Evolutionary conservation across 257 asterid species (phyloP).

Genomic region (Solanum sitiens): DNA sequence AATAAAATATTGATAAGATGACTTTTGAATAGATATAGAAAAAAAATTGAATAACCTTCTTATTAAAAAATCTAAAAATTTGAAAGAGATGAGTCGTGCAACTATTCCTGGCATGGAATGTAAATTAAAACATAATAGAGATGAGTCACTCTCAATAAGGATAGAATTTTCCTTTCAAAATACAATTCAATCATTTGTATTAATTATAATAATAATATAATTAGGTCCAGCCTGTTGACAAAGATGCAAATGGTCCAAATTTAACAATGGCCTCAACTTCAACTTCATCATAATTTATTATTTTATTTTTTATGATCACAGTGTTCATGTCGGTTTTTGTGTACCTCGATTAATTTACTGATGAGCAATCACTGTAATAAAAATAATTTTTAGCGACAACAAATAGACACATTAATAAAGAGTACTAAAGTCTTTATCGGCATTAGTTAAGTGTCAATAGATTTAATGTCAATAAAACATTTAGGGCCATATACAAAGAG

Average conservation of each 20-base stretch:
- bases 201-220: neutral
- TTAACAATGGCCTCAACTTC: neutral
- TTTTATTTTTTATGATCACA: neutral
- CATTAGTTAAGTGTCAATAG: too few species aligned
- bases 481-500: too few species aligned
- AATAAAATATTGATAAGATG: too few species aligned
- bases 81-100: neutral
- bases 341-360: too few species aligned
- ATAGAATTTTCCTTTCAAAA: neutral
- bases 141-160: neutral
- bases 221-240: neutral
- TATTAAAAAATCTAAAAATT: neutral
- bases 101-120: neutral
- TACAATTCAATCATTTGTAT: neutral
- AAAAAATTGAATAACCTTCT: neutral
- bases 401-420: too few species aligned
- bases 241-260: neutral
- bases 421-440: too few species aligned
- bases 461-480: too few species aligned
- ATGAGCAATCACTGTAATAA: too few species aligned
- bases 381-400: too few species aligned
- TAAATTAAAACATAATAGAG: neutral
- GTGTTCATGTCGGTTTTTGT: too few species aligned
- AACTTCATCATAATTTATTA: neutral
- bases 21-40: too few species aligned